Evolutionary conservation across 164 flowering plant genomes (phyloP).

Genomic region (Saururus chinensis): DNA sequence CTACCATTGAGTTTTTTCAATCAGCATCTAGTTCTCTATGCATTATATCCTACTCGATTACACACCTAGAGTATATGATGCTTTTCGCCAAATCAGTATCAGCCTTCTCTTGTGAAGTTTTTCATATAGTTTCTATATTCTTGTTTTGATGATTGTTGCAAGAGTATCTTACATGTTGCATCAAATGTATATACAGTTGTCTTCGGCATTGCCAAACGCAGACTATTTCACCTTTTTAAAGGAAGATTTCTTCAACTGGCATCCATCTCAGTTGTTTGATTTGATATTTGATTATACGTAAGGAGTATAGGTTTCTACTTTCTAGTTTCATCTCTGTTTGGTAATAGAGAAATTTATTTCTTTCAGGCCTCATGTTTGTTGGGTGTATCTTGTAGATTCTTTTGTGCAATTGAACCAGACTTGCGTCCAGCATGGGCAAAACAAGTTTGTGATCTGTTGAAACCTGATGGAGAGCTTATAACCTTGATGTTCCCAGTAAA

Average conservation of each 20-base stretch:
- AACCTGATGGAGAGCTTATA: constrained; percentile 81
- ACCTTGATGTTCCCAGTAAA: constrained; percentile 80
- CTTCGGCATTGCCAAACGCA: constrained; percentile 32
- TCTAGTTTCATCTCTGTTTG: not conserved
- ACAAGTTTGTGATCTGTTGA: constrained; percentile 34
- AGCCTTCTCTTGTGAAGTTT: too few relatives aligned
- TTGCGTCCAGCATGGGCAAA: constrained; percentile 63
- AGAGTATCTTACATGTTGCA: too few relatives aligned
- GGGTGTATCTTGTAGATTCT: constrained; percentile 42
- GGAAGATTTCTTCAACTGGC: constrained; percentile 73
- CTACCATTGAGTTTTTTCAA: too few relatives aligned
- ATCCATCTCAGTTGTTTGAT: constrained; percentile 59
- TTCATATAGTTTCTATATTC: too few relatives aligned
- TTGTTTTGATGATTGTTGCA: too few relatives aligned
- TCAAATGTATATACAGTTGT: constrained; percentile 31
- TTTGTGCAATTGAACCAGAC: constrained; percentile 72
- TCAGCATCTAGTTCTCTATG: too few relatives aligned
- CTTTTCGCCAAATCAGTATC: too few relatives aligned
- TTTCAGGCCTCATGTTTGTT: constrained; percentile 3
- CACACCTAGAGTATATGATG: too few relatives aligned
- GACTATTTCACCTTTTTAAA: constrained; percentile 35
- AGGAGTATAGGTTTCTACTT: constrained; percentile 16
- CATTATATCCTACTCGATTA: too few relatives aligned
- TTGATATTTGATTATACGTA: constrained; percentile 78
- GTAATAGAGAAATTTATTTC: not conserved